Base-by-base conservation (phyloP, 2,329 filamentous ascomycete species). In the Fusarium albidum region DNA sequence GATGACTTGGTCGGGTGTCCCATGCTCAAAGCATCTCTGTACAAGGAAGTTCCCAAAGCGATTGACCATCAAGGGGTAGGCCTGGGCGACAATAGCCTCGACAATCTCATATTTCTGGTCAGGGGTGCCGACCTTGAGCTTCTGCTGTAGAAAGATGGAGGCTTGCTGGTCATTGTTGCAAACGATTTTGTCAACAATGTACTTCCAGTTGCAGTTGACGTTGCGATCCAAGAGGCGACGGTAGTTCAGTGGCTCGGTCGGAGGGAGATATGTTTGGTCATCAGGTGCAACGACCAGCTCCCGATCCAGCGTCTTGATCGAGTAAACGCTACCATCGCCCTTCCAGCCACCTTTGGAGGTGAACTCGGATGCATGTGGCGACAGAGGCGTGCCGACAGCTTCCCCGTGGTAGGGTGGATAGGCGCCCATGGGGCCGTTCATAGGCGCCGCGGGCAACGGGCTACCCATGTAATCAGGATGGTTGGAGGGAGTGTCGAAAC, bases 121-220 rank as follows among this genome's bases (percentile, higher is more conserved):
- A 0, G 88, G 82, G 5, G 93, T 97, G 54, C 93, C 93, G 57
- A 97, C 90, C 78, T 99, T 99, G 65, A 99, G 89, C 79, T 99
- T 99, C 77, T 99, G 95, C 73, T 99, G 95, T 37, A 99, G 81
- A 76, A 99, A 99, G 68, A 99, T 98, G 3, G 95, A 99, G 9
- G 96, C 95, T 75, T 99, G 95, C 75, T 99, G 95, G 70, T 99
- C 95, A 73, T 99, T 98, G 78, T 93, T 97, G 84, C 92, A 96
- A 63, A 99, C 93, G 71, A 99, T 99, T 81, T 98, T 98, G 79
- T 99, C 94, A 49, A 99, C 95, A 66, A 99, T 97, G 72, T 96
- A 97, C 77, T 95, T 96, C 95, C 94, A 99, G 78, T 99, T 96
- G 77, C 94, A 98, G 69, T 91, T 96, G 74, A 96, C 92, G 71